A percentile compares a stretch with the other conserved stretches of the same genome.
Conservation (phyloP, 805 yeast species). For the Candida suzukii region DNA sequence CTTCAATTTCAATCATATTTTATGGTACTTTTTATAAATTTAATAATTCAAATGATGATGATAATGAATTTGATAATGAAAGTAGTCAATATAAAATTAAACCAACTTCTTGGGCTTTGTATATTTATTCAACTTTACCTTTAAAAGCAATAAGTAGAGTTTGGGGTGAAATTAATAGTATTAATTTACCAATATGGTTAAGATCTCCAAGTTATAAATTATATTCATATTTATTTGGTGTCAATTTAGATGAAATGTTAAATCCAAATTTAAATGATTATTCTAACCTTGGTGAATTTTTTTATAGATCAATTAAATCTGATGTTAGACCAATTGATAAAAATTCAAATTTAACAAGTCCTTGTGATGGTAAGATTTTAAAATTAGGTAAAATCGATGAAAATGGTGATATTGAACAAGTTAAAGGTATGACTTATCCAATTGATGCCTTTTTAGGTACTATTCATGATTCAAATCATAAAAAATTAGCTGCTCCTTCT, state of each 20-base stretch:
- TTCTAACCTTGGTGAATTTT: conserved; percentile 82
- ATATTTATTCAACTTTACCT: conserved; percentile 85
- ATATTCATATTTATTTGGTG: conserved; percentile 80
- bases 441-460: conserved; percentile 82
- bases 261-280: conserved; percentile 73
- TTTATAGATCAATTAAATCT: conserved; percentile 73
- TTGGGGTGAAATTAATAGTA: conserved; percentile 89
- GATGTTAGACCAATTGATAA: conserved; percentile 71
- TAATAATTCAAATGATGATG: conserved; percentile 17
- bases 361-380: conserved; percentile 88
- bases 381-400: conserved; percentile 69
- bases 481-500: conserved; percentile 48
- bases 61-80: conserved; percentile 18
- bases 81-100: conserved; percentile 29
- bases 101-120: conserved; percentile 83
- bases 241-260: conserved; percentile 79
- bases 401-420: conserved; percentile 90
- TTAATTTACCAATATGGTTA: conserved; percentile 81
- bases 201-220: conserved; percentile 75
- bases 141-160: conserved; percentile 83
- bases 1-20: conserved; percentile 44
- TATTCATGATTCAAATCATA: conserved; percentile 22
- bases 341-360: conserved; percentile 68
- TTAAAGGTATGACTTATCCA: conserved; percentile 91
- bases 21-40: conserved; percentile 47